These are phyloP conservation scores for Fraxinus velutina DNA, from an alignment of 305 asterid species.

Conservation along the genomic window DNA sequence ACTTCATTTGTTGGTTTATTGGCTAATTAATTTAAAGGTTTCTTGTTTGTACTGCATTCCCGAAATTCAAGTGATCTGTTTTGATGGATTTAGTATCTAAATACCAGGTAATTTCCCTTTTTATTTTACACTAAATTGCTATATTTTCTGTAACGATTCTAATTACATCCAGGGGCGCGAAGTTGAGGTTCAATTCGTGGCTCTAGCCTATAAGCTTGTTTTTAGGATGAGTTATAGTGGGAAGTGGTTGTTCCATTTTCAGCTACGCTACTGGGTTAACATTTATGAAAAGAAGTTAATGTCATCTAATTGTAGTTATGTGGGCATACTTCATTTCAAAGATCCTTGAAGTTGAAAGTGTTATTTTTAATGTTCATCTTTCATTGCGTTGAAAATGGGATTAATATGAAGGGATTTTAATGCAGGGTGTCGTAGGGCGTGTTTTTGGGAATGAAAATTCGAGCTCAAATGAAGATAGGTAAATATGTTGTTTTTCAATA, in stretches of 20 bases:
- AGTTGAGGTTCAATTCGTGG: not conserved
- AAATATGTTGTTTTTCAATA: not conserved
- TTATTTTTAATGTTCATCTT: not conserved
- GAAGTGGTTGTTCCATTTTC: not conserved
- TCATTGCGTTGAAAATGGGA: not conserved
- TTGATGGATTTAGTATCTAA: constrained; percentile 63
- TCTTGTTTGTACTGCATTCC: constrained; percentile 27
- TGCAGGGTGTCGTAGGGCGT: constrained; percentile 86
- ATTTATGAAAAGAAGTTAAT: not conserved
- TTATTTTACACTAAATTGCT: not conserved
- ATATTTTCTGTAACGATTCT: not conserved
- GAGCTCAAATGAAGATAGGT: constrained; percentile 79
- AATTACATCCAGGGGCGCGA: not conserved
- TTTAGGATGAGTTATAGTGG: not conserved
- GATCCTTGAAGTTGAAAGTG: not conserved
- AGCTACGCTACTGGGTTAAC: not conserved
- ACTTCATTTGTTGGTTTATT: constrained; percentile 3
- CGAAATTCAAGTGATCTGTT: constrained; percentile 27
- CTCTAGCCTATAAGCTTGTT: not conserved
- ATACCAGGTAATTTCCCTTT: constrained; percentile 48
- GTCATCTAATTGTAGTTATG: not conserved
- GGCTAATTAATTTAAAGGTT: not conserved
- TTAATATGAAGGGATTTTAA: not conserved
- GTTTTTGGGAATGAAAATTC: constrained; percentile 76
- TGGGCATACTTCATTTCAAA: not conserved